phyloP scores from a whole-genome alignment of 371 early-diverging fungal species.

The Actinomortierella ambigua region DNA sequence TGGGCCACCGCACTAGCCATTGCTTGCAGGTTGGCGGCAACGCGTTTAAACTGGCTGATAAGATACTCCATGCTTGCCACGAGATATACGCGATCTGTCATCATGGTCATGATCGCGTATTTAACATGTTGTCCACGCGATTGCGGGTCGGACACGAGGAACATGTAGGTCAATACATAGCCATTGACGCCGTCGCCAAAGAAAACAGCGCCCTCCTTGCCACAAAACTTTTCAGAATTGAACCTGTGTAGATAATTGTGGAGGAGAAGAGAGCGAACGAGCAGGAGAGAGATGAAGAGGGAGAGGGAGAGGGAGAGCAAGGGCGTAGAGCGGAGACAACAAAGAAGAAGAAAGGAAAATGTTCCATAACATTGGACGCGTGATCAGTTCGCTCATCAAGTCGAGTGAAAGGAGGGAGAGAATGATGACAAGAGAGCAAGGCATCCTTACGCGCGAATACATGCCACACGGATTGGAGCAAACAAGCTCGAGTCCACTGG shows the following conservation, averaged over 20 bases:
- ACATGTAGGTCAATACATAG: conserved; percentile 76
- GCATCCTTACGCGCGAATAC: conserved; percentile 43
- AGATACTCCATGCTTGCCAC: conserved; percentile 74
- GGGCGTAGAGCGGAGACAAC: too few relatives aligned
- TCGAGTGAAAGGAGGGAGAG: too few relatives aligned
- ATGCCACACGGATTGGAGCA: conserved; percentile 45
- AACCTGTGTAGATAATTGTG: conserved; percentile 45
- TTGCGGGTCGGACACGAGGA: conserved; percentile 70
- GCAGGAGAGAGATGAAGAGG: background rate
- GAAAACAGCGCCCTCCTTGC: conserved; percentile 72
- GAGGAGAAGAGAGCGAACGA: background rate
- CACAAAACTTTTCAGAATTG: conserved; percentile 72
- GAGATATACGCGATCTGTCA: conserved; percentile 72
- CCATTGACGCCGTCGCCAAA: conserved; percentile 79
- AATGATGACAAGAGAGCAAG: too few relatives aligned
- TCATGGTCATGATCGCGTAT: conserved; percentile 71
- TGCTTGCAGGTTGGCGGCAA: conserved; percentile 62
- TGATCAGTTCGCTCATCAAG: too few relatives aligned
- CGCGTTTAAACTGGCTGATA: conserved; percentile 62
- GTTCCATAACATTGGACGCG: too few relatives aligned
- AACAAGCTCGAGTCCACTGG: conserved; percentile 43
- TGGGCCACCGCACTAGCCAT: conserved; percentile 60
- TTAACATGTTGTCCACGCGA: conserved; percentile 71
- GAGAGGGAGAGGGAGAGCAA: background rate
- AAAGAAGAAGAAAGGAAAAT: too few relatives aligned